Evolutionary conservation across 1,284 basidiomycete species (phyloP).

Genomic region (Porogramme epimiltina): DNA sequence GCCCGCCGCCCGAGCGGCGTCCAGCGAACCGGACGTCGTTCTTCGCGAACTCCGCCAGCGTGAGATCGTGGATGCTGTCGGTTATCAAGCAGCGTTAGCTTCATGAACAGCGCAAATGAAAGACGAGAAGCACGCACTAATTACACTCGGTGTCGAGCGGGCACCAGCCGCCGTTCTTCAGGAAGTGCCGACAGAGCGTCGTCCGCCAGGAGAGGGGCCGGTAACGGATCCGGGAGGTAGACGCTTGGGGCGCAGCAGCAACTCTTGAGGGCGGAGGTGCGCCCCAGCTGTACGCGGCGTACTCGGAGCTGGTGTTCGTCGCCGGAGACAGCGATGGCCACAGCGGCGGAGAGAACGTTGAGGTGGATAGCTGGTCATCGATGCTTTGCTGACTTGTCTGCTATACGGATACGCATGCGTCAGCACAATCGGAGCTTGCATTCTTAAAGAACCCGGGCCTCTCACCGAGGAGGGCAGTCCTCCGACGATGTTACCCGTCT

Average conservation of each 20-base stretch:
- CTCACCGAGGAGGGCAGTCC: conserved; percentile 15
- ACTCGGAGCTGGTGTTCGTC: conserved; percentile 14
- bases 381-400: conserved; percentile 12
- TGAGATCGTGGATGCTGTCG: conserved; percentile 42
- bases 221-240: conserved; percentile 20
- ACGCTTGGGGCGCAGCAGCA: not conserved
- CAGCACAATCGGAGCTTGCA: not conserved
- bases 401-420: conserved; percentile 7
- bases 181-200: conserved; percentile 43
- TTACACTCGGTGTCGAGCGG: conserved; percentile 44
- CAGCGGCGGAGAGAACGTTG: conserved; percentile 9
- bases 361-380: conserved; percentile 4
- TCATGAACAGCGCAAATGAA: not conserved
- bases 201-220: conserved; percentile 38
- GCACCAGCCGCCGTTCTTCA: conserved; percentile 46
- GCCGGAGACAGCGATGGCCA: conserved; percentile 16
- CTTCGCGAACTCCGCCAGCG: conserved; percentile 25
- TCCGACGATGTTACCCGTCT: conserved; percentile 6
- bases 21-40: conserved; percentile 25
- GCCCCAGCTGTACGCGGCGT: conserved; percentile 13
- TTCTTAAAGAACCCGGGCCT: not conserved
- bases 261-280: conserved; percentile 2
- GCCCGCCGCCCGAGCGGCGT: conserved; percentile 1
- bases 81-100: too few species aligned
- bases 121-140: conserved; percentile 40